Evolutionary conservation across 495 filamentous ascomycete species (phyloP), one percentile per base, ranked within the genome.

Genomic region (Paragyromitra xinjiangensis): DNA sequence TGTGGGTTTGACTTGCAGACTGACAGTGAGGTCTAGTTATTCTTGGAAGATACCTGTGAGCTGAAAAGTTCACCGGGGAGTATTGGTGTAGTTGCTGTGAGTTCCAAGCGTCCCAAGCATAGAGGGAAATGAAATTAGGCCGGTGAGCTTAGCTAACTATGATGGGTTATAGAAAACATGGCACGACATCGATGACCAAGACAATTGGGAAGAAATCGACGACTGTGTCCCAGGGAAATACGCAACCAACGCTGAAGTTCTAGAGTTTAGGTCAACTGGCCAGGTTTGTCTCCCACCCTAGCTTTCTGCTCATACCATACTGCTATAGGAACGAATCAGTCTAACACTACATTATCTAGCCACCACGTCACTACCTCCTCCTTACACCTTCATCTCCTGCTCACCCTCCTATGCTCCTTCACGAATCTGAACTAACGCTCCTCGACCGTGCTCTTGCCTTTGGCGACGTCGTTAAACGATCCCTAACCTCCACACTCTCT

Each of bases 391-490:
- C 67, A 37, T 58, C 34, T 82, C 84, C 77, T 16, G 39, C 71
- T 44, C 12, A 71, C 64, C 4, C 78, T 79, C 65, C 83, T 73
- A 39, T 77, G 50, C 83, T 88, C 34, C 69, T 88, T 6, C 82
- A 83, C 45, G 87, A 86, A 77, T 82, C 82, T 29, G 85, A 86
- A 65, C 75, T 87, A 26, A 78, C 74, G 8, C 82, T 88, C 11
- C 66, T 87, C 14, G 85, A 87, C 71, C 83, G 87, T 16, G 59
- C 73, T 24, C 75, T 87, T 11, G 79, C 80, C 29, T 81, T 86
- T 22, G 87, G 87, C 22, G 81, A 86, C 69, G 71, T 81, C 45
- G 86, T 88, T 11, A 88, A 87, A 70, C 84, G 82, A n/a, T 77
- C 81, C 44, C 67, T 78, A 6, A 83, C 81, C 11, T 84, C 85